Conservation (phyloP, 1,284 basidiomycete species). For the Leccinum laetum region DNA sequence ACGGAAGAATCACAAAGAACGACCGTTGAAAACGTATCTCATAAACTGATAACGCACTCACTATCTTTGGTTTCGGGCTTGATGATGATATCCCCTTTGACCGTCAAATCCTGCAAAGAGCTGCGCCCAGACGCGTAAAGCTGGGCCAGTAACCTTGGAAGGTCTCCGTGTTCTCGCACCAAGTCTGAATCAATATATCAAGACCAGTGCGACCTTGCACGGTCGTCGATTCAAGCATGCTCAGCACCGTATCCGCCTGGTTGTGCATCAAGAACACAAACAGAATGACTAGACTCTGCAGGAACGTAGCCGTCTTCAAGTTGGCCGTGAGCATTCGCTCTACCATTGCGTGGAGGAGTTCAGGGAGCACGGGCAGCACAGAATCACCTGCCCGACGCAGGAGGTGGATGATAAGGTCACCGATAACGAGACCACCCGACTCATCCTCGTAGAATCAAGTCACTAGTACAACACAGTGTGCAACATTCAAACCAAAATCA, state of each 20-base stretch:
- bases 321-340: conserved; percentile 77
- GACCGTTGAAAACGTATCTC: conserved; percentile 17
- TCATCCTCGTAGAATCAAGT: conserved; percentile 56
- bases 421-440: conserved; percentile 89
- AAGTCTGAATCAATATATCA: conserved; percentile 82
- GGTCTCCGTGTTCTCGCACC: conserved; percentile 94
- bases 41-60: conserved; percentile 39
- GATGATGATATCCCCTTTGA: conserved; percentile 94
- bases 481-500: too few relatives aligned
- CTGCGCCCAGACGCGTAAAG: conserved; percentile 71
- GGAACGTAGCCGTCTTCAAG: conserved; percentile 78
- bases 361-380: conserved; percentile 81
- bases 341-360: conserved; percentile 84
- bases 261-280: conserved; percentile 92
- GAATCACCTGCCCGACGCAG: conserved; percentile 79
- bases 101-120: conserved; percentile 65
- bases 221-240: conserved; percentile 68
- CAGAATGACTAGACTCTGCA: conserved; percentile 89
- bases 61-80: conserved; percentile 78
- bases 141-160: conserved; percentile 94
- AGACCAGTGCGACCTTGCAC: conserved; percentile 64
- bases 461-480: too few relatives aligned
- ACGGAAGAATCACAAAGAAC: conserved; percentile 18
- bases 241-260: conserved; percentile 76
- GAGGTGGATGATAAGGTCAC: conserved; percentile 93